A percentile compares a stretch with the other conserved stretches of the same genome.
These are phyloP conservation scores for Rosa chinensis DNA, from an alignment of 306 rosid genomes.

Conservation along the genomic window DNA sequence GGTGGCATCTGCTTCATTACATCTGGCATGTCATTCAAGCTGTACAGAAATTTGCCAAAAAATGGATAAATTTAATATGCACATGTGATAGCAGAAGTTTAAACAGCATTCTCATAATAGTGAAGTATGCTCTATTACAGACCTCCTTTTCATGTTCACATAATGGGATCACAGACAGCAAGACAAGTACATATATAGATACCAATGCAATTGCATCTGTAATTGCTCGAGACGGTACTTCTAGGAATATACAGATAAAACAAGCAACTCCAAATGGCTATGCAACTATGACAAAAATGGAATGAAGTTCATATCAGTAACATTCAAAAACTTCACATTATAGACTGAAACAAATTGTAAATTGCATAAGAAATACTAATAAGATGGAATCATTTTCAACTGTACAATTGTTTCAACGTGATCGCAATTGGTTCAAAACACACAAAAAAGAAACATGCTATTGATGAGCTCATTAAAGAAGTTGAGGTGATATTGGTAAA, in stretches of 20 bases:
- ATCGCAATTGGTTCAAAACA: background rate
- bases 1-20: slow-evolving; percentile 99
- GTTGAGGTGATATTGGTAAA: background rate
- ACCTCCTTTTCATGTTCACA: background rate
- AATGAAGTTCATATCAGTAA: background rate
- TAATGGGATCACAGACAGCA: background rate
- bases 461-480: background rate
- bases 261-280: background rate
- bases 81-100: background rate
- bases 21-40: slow-evolving; percentile 71
- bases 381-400: background rate
- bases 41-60: slow-evolving; percentile 19
- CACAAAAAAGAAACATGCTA: background rate
- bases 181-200: background rate
- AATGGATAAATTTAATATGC: background rate
- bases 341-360: background rate
- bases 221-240: background rate
- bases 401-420: background rate
- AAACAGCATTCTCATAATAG: background rate
- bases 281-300: background rate
- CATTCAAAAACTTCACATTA: background rate
- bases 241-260: background rate
- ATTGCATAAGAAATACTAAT: slow-evolving; percentile 1
- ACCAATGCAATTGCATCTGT: background rate
- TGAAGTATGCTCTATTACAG: background rate